phyloP scores from a whole-genome alignment of 306 rosid genomes.

The Hippophae tibetana region DNA sequence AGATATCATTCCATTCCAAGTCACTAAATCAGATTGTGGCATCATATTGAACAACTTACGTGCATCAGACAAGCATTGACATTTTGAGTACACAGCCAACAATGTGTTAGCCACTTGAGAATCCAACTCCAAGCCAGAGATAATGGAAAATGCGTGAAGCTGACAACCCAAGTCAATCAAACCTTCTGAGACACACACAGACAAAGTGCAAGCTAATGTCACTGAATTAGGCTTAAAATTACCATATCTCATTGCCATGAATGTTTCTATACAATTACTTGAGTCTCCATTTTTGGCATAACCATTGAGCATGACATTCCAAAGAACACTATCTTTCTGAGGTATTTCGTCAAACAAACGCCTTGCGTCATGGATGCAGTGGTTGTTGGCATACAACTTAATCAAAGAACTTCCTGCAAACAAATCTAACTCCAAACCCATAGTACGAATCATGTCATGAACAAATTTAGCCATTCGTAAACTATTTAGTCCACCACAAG shows the following conservation, averaged over 20 bases:
- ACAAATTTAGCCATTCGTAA: slow-evolving; percentile 39
- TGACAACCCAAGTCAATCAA: slow-evolving; percentile 37
- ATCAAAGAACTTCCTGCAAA: slow-evolving; percentile 58
- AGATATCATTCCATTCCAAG: slow-evolving; percentile 68
- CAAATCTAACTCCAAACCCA: slow-evolving; percentile 46
- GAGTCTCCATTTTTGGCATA: slow-evolving; percentile 48
- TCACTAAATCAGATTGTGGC: slow-evolving; percentile 49
- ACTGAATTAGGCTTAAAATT: slow-evolving; percentile 34
- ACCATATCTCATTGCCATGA: slow-evolving; percentile 39
- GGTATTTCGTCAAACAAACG: slow-evolving; percentile 50
- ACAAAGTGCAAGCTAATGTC: slow-evolving; percentile 39
- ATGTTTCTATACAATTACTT: slow-evolving; percentile 25
- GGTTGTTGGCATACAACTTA: slow-evolving; percentile 51
- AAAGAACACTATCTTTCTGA: slow-evolving; percentile 37
- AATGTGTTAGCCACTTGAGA: slow-evolving; percentile 52
- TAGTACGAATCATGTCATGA: slow-evolving; percentile 25
- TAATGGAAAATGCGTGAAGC: slow-evolving; percentile 51
- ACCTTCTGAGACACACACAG: slow-evolving; percentile 41
- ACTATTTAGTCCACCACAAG: slow-evolving; percentile 49
- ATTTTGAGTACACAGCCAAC: slow-evolving; percentile 56
- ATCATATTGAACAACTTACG: slow-evolving; percentile 35
- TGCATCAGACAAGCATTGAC: slow-evolving; percentile 38
- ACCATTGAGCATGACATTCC: slow-evolving; percentile 65
- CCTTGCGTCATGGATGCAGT: slow-evolving; percentile 41
- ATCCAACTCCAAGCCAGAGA: slow-evolving; percentile 42